Base-by-base conservation (phyloP, 768 basidiomycete species). In the Agrocybe pediades region DNA sequence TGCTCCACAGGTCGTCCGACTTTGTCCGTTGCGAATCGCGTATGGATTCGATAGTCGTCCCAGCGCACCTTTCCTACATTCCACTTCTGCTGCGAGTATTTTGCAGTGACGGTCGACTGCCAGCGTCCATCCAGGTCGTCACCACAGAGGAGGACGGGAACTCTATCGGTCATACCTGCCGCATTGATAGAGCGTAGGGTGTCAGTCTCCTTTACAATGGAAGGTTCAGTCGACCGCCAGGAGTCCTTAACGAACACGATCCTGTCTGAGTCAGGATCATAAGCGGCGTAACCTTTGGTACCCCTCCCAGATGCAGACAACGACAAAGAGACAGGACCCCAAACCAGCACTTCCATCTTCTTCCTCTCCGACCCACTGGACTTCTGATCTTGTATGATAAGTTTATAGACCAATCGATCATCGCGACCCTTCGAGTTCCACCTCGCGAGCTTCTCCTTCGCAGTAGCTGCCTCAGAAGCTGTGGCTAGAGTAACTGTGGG, bases 201-300 rank as follows among this genome's bases (percentile, higher is more conserved):
- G 6, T 59, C 58, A 9, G 46, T 51, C 48, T 71, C 71, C 9
- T 60, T 50, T 36, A 48, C 41, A 19, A 54, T 41, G n/a, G 49
- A 55, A 2, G 19, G 24, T 17, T 26, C 40, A 29, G 27, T 30
- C 1, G 41, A 19, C 23, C 66, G 47, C 71, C 71, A 72, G 20
- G 45, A 53, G 45, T 72, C 71, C 56, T 68, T 71, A 21, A 71
- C 36, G 50, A 68, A 71, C 7, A 62, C 62, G 6, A 64, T 41
- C 41, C 46, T 41, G 4, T 50, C 49, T 17, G 24, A 17, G 19
- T n/a, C 33, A 11, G 46, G 23, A 39, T 62, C 55, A 6, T 49
- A 59, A 11, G 51, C 64, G 2, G 50, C 41, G 20, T 49, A 63
- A 7, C 55, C 58, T 6, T 63, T 59, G 16, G 64, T 67, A 24